Percentiles rank a stretch among this genome's conserved stretches.
Conservation (phyloP, 768 basidiomycete genomes). For the Neoboletus magnificus region DNA sequence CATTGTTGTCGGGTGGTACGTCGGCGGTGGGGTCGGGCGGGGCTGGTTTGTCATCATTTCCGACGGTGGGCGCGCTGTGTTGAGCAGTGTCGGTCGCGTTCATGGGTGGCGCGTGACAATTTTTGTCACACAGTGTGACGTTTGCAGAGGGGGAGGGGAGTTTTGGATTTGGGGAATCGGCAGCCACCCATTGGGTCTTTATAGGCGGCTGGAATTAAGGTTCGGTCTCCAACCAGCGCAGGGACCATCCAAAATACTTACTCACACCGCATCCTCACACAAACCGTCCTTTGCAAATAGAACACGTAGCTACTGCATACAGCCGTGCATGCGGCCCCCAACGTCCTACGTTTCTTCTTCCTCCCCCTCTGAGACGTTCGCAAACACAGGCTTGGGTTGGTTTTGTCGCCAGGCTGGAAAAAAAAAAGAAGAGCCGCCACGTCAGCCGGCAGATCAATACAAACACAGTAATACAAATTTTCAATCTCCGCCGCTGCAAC, state of each 20-base stretch:
- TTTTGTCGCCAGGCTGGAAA: conserved; percentile 81
- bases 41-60: conserved; percentile 29
- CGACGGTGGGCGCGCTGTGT: conserved; percentile 30
- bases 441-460: conserved; percentile 45
- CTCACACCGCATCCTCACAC: conserved; percentile 32
- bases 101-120: conserved; percentile 69
- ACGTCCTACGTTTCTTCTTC: conserved; percentile 54
- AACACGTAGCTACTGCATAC: conserved; percentile 6
- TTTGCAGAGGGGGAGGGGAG: conserved; percentile 47
- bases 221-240: conserved; percentile 75
- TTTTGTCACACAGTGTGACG: conserved; percentile 62
- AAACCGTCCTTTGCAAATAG: conserved; percentile 6
- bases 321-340: conserved; percentile 16
- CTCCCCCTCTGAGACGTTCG: conserved; percentile 52
- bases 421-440: conserved; percentile 51
- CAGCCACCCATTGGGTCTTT: conserved; percentile 72
- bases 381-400: conserved; percentile 86
- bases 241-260: conserved; percentile 53
- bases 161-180: conserved; percentile 64
- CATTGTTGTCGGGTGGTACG: conserved; percentile 31
- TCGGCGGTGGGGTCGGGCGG: conserved; percentile 16
- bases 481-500: conserved; percentile 31
- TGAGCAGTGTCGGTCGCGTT: conserved; percentile 42
- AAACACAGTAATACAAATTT: conserved; percentile 33
- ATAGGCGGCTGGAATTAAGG: conserved; percentile 79